Evolutionary conservation across 2,329 filamentous ascomycete genomes (phyloP), one percentile per base, ranked within the genome.

Genomic region (Scorias spongiosa): DNA sequence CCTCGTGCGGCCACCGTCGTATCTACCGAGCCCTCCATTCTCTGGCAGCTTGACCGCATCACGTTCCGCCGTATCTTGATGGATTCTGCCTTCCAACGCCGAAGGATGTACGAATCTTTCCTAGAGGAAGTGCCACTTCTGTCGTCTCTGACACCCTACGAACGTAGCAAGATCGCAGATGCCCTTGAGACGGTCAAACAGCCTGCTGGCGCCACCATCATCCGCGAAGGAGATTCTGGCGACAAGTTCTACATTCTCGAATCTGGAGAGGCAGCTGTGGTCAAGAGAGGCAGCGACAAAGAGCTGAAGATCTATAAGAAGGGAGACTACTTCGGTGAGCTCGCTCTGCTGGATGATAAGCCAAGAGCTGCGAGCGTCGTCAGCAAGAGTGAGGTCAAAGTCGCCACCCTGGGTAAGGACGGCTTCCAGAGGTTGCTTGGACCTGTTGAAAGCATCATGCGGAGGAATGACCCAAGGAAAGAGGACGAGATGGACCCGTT

Each of bases 21-120:
- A 48, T 93, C 85, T 28, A 79, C 81, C 10, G 84, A 93, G 56
- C 62, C 80, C 2, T 88, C 83, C 57, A 88, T 82, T 2, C 74
- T 98, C 9, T 98, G 91, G 91, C 87, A 87, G 15, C 72, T 98
- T 42, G 91, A 98, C 61, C 85, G 91, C 43, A 75, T 95, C 49
- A 98, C 91, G 9, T 98, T 98, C 74, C 86, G 91, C 54, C 84
- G 91, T 48, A 96, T 98, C 51, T 73, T 98, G 49, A 95, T 98
- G 88, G 89, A 96, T 66, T 93, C 85, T 34, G 93, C 91, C 2
- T 96, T 95, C 68, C 85, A 93, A 55, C 84, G 89, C 45, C 81
- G 91, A 54, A 84, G 89, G 57, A 89, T 96, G 80, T 96, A 96
- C 65, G 91, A 98, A 66, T 85, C 80, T 54, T 96, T 98, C 70